Conservation (phyloP, 129 eudicot genomes). For the Lactuca saligna region DNA sequence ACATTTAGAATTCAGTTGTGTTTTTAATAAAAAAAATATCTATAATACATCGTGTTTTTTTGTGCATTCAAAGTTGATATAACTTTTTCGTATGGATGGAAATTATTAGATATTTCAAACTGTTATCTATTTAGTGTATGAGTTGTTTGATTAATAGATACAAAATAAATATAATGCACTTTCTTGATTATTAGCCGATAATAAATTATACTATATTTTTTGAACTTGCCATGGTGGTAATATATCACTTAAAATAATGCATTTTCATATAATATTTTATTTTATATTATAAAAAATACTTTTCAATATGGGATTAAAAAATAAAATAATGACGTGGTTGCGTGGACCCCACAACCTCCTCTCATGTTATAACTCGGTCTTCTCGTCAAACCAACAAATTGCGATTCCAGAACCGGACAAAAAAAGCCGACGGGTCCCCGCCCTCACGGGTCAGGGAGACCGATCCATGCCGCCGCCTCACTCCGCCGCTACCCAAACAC, state of each 20-base stretch:
- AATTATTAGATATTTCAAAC: not conserved
- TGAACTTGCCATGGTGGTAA: too few species aligned
- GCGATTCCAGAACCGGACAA: constrained; percentile 24
- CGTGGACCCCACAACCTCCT: constrained; percentile 14
- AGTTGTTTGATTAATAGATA: too few species aligned
- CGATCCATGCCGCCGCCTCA: constrained; percentile 17
- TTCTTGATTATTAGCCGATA: too few species aligned
- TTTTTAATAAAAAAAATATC: too few species aligned
- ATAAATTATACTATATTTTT: too few species aligned
- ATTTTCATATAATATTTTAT: too few species aligned
- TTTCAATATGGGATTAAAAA: too few species aligned
- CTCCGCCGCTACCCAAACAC: constrained; percentile 25
- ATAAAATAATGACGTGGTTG: constrained; percentile 6
- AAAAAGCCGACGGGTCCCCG: constrained; percentile 41
- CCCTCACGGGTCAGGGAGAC: constrained; percentile 50
- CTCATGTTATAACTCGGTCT: constrained; percentile 7
- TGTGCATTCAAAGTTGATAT: not conserved
- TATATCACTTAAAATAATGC: too few species aligned
- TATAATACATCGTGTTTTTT: not conserved
- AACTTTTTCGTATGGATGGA: not conserved
- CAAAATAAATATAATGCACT: too few species aligned
- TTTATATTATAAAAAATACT: not conserved
- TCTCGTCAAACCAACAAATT: constrained; percentile 10
- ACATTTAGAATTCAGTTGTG: too few species aligned
- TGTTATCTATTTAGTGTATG: too few species aligned